These are phyloP conservation scores for Scolecobasidium constrictum DNA, from an alignment of 2,329 filamentous ascomycete genomes.

Conservation along the genomic window DNA sequence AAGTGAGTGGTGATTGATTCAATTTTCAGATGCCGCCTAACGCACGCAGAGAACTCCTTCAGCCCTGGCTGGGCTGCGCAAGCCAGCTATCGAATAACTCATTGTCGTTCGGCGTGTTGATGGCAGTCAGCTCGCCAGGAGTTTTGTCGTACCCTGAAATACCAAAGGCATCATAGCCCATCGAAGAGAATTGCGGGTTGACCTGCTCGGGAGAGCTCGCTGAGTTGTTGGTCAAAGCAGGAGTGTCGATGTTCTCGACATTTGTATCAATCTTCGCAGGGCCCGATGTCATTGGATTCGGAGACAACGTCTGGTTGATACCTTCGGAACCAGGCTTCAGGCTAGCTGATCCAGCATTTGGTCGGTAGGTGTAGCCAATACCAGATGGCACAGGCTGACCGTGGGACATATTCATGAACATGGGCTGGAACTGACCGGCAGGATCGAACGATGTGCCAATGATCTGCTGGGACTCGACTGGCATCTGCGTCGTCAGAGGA, in stretches of 20 bases:
- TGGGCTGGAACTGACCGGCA: neutral
- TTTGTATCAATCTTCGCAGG: neutral
- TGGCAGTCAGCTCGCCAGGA: neutral
- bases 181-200: neutral
- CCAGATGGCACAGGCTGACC: slow-evolving; percentile 3
- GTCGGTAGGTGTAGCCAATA: slow-evolving; percentile 3
- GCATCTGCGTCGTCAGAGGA: slow-evolving; percentile 1
- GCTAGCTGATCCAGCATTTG: neutral
- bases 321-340: slow-evolving; percentile 1
- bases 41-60: too few species aligned
- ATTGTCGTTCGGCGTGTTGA: neutral
- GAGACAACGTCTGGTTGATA: slow-evolving; percentile 7
- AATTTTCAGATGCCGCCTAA: too few species aligned
- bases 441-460: slow-evolving; percentile 7
- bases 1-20: too few species aligned
- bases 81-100: neutral
- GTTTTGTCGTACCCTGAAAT: neutral
- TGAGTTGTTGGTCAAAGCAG: neutral
- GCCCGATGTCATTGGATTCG: neutral
- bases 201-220: neutral
- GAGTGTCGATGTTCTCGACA: neutral
- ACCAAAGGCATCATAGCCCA: too few species aligned
- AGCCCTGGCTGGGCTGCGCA: too few species aligned
- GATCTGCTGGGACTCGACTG: slow-evolving; percentile 6
- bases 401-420: slow-evolving; percentile 3